Evolutionary conservation across 768 basidiomycete genomes (phyloP), one percentile per base, ranked within the genome.

Genomic region (Coprinellus micaceus): DNA sequence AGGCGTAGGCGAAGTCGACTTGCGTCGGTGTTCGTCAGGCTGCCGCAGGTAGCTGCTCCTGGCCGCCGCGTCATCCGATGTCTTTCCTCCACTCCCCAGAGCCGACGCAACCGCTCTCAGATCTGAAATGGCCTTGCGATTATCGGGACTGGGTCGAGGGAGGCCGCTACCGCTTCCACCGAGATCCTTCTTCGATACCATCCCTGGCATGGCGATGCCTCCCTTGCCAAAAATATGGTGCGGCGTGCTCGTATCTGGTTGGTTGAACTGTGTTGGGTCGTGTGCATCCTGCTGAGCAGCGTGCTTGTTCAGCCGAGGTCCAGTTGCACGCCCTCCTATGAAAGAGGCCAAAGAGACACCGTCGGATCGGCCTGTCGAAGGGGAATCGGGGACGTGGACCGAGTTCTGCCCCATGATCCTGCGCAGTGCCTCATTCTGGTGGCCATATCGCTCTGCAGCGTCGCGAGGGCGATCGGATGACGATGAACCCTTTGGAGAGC

Each of bases 161-260:
- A 39, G 22, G 22, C 56, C 50, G 15, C 43, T 33, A 33, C 33
- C 33, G 13, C 33, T 33, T 13, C 33, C 51, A 24, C 51, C 58
- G 13, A 48, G 59, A 49, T 43, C 63, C 51, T 44, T 61, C 26
- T 66, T 64, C 36, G 63, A 66, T 10, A 74, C 74, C 77, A 91
- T 80, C 2, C 89, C 89, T 7, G 87, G 86, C 82, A 91, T 83
- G 11, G 88, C 89, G 48, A 90, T 72, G 19, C 87, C 87, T 15
- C 85, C 84, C 54, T 77, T 79, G 17, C 89, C 89, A 66, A 91
- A 91, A 45, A 91, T 67, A 2, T 89, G 90, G 70, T 91, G 90
- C 15, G 86, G 82, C 3, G 77, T 67, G 51, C 75, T 74, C n/a
- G 71, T 72, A 13, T 69, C 74, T 12, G 82, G 82, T 64, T 87